Percentiles rank a stretch among this genome's conserved stretches.
Evolutionary conservation across 2,329 filamentous ascomycete species (phyloP).

Genomic region (Lasiodiplodia citricola): DNA sequence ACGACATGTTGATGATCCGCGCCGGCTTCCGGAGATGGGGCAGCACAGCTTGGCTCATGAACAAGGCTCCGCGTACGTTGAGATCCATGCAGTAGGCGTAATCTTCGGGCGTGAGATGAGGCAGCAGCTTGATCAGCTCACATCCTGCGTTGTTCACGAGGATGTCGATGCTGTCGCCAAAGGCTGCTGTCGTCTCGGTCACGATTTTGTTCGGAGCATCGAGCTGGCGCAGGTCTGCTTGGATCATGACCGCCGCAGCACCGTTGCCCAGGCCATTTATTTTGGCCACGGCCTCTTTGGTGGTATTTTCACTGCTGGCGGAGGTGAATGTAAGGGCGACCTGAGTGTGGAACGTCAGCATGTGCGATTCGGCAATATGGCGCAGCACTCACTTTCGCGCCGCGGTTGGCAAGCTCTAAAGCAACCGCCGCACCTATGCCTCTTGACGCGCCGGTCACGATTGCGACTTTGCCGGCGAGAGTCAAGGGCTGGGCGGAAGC

Average conservation of each 20-base stretch:
- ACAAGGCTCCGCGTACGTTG: conserved; percentile 61
- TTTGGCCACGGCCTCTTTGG: conserved; percentile 40
- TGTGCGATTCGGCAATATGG: background rate
- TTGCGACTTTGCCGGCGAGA: conserved; percentile 47
- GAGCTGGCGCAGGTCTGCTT: conserved; percentile 46
- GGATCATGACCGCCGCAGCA: conserved; percentile 44
- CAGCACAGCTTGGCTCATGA: conserved; percentile 60
- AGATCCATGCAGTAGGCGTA: conserved; percentile 62
- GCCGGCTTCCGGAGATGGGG: conserved; percentile 55
- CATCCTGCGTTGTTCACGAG: conserved; percentile 51
- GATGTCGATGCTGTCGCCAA: conserved; percentile 50
- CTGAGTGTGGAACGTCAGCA: conserved; percentile 31
- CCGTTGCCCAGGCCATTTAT: conserved; percentile 44
- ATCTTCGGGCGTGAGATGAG: conserved; percentile 54
- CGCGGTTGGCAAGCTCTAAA: conserved; percentile 53
- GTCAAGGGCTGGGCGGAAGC: background rate
- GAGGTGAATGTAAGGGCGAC: conserved; percentile 53
- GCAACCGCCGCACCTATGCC: conserved; percentile 58
- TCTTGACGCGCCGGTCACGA: conserved; percentile 58
- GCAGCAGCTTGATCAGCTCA: conserved; percentile 33
- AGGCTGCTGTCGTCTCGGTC: conserved; percentile 41
- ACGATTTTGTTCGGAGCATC: conserved; percentile 46
- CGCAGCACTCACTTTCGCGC: conserved; percentile 45
- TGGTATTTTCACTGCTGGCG: conserved; percentile 41
- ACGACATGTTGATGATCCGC: conserved; percentile 66